These are phyloP conservation scores for Galeopsis tetrahit DNA, from an alignment of 257 asterid species.

Conservation along the genomic window DNA sequence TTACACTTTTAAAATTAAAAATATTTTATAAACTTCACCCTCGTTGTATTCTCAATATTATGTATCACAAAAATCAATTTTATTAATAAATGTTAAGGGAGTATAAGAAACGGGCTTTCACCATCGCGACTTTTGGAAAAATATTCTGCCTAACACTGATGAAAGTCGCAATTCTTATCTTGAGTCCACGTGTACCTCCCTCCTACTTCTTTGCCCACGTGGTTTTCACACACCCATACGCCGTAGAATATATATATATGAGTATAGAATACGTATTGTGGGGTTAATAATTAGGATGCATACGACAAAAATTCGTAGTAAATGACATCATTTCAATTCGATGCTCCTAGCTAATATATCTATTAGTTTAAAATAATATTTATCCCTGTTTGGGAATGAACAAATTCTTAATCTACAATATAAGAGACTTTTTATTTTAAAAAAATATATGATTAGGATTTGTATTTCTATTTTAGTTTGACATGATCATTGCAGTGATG, in stretches of 20 bases:
- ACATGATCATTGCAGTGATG: background rate
- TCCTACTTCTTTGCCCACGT: conserved; percentile 31
- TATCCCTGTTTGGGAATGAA: background rate
- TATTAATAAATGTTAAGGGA: too few relatives aligned
- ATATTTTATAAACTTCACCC: too few relatives aligned
- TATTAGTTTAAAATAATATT: background rate
- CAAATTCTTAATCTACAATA: background rate
- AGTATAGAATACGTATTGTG: background rate
- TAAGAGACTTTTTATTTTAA: background rate
- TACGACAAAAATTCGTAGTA: conserved; percentile 14
- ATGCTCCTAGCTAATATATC: background rate
- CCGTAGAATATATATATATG: conserved; percentile 3
- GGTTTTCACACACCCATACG: conserved; percentile 36
- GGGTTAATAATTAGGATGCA: background rate
- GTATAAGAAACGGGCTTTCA: conserved; percentile 19
- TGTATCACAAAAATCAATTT: too few relatives aligned
- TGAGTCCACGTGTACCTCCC: conserved; percentile 45
- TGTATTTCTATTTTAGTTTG: background rate
- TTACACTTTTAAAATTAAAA: too few relatives aligned
- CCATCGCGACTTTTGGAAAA: conserved; percentile 34
- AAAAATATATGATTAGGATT: background rate
- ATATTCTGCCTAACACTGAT: conserved; percentile 45
- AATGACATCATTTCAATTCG: conserved; percentile 16
- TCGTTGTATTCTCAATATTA: too few relatives aligned
- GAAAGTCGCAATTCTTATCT: conserved; percentile 15